A percentile compares a stretch with the other conserved stretches of the same genome.
These are phyloP conservation scores for Neoboletus subvelutipes DNA, from an alignment of 768 basidiomycete species.

Conservation along the genomic window DNA sequence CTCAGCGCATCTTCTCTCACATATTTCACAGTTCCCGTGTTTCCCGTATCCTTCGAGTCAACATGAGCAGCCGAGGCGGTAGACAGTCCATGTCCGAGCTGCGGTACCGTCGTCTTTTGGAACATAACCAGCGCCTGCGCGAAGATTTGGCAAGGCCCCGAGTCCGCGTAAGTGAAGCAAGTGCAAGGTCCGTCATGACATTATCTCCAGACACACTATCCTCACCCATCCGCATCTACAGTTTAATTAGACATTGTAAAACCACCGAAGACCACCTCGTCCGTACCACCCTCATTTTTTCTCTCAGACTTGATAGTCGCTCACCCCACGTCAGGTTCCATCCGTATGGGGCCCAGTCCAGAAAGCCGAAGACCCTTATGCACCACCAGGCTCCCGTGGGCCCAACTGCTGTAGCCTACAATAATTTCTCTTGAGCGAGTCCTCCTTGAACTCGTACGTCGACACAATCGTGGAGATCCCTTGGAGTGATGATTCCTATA, in stretches of 20 bases:
- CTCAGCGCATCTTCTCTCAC: neutral
- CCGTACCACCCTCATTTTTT: conserved; percentile 23
- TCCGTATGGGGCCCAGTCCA: conserved; percentile 97
- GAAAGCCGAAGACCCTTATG: conserved; percentile 91
- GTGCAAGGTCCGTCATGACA: conserved; percentile 49
- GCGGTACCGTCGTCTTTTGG: conserved; percentile 72
- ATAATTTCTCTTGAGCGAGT: conserved; percentile 29
- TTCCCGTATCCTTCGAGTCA: conserved; percentile 10
- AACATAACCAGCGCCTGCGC: conserved; percentile 70
- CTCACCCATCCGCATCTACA: conserved; percentile 29
- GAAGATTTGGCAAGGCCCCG: conserved; percentile 74
- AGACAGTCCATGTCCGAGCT: conserved; percentile 78
- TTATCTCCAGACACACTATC: neutral
- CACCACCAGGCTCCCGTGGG: conserved; percentile 57
- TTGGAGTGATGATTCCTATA: conserved; percentile 1
- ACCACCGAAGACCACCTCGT: conserved; percentile 71
- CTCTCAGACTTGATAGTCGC: conserved; percentile 5
- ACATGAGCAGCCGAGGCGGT: conserved; percentile 63
- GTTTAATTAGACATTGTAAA: conserved; percentile 73
- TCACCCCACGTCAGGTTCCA: conserved; percentile 61
- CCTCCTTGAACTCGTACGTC: neutral
- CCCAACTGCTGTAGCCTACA: conserved; percentile 60
- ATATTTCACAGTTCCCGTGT: neutral
- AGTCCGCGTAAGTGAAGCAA: conserved; percentile 72
- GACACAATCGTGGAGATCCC: conserved; percentile 1